These are phyloP conservation scores for Pleurotus tuoliensis DNA, from an alignment of 768 basidiomycete species.

Conservation along the genomic window DNA sequence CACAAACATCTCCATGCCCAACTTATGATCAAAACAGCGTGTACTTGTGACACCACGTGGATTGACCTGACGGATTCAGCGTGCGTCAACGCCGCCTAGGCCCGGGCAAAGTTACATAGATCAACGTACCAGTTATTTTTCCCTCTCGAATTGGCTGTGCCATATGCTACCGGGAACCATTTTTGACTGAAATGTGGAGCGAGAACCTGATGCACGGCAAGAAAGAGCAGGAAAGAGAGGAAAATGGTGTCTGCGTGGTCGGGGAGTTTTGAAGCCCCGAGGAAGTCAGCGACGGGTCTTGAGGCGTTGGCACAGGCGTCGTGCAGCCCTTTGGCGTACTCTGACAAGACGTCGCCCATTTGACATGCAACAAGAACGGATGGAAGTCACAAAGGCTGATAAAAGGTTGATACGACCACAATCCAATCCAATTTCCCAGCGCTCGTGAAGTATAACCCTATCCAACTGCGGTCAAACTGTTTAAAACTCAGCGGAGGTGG, in stretches of 20 bases:
- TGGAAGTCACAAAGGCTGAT: background rate
- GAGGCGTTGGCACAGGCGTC: background rate
- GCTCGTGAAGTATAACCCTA: background rate
- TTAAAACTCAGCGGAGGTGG: background rate
- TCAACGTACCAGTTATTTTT: conserved; percentile 58
- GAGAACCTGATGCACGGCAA: conserved; percentile 50
- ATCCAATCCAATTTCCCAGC: background rate
- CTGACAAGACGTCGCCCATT: background rate
- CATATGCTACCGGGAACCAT: conserved; percentile 48
- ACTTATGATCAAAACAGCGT: conserved; percentile 65
- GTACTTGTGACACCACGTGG: conserved; percentile 69
- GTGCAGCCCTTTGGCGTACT: background rate
- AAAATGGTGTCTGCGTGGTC: conserved; percentile 52
- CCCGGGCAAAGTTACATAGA: background rate
- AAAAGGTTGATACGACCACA: background rate
- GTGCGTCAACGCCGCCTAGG: conserved; percentile 6
- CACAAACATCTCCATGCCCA: conserved; percentile 54
- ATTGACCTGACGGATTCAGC: conserved; percentile 46
- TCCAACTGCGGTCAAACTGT: background rate
- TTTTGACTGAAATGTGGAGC: conserved; percentile 49
- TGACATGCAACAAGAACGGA: background rate
- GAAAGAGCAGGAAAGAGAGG: conserved; percentile 53
- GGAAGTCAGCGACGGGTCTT: conserved; percentile 10
- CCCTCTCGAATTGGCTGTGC: conserved; percentile 38
- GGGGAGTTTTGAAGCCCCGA: conserved; percentile 53